Percentiles rank a stretch among this genome's conserved stretches.
Evolutionary conservation across 73 alveolate genomes (phyloP).

Genomic region (Paramecium primaurelia): DNA sequence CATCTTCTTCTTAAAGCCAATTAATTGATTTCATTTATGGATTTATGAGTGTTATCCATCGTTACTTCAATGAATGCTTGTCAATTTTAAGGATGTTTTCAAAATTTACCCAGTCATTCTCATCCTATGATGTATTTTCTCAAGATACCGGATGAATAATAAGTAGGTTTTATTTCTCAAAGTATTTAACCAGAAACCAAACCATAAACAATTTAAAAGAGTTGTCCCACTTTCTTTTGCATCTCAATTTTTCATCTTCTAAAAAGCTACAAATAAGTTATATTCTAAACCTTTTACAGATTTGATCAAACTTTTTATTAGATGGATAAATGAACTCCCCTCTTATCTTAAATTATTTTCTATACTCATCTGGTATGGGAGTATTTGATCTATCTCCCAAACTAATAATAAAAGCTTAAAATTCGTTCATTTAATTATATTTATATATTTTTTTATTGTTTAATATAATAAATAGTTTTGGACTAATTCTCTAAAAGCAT

Average conservation of each 20-base stretch:
- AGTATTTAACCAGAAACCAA: constrained; percentile 25
- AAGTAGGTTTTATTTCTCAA: not conserved
- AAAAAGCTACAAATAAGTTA: not conserved
- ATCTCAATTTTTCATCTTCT: constrained; percentile 28
- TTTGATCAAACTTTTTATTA: not conserved
- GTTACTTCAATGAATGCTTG: not conserved
- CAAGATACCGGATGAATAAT: not conserved
- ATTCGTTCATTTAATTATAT: not conserved
- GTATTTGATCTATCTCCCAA: not conserved
- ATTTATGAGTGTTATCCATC: constrained; percentile 34
- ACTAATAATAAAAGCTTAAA: not conserved
- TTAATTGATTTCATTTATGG: constrained; percentile 26
- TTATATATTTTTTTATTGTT: not conserved
- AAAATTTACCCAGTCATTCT: constrained; percentile 27
- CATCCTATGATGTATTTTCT: not conserved
- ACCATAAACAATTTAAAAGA: constrained; percentile 1
- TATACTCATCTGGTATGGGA: not conserved
- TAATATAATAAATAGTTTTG: not conserved
- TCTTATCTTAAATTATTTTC: constrained; percentile 9
- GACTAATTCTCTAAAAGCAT: not conserved
- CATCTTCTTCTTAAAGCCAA: constrained; percentile 40
- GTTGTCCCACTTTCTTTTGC: constrained; percentile 46
- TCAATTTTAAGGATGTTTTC: constrained; percentile 12
- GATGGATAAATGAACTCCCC: constrained; percentile 2
- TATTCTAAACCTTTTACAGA: not conserved